A percentile compares a stretch with the other conserved stretches of the same genome.
phyloP scores from a whole-genome alignment of 495 filamentous ascomycete genomes.

The Hypoxylon perforatum region DNA sequence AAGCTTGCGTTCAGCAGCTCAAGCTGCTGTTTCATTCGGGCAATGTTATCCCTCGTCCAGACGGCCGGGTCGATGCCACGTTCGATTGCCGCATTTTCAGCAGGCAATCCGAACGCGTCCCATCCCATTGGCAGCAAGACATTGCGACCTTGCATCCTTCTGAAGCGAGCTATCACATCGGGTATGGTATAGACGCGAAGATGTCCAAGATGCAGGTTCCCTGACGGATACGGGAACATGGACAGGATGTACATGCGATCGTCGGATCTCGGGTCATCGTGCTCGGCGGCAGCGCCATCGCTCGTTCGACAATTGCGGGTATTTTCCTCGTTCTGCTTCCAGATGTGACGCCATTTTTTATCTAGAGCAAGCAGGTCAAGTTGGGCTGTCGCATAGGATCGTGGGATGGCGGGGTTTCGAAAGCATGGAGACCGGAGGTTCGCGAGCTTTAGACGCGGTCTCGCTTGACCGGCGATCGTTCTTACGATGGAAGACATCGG shows the following conservation, averaged over 20 bases:
- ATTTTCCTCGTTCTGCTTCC: conserved; percentile 29
- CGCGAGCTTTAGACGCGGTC: conserved; percentile 32
- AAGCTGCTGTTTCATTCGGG: conserved; percentile 85
- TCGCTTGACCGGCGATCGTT: conserved; percentile 35
- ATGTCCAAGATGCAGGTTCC: conserved; percentile 89
- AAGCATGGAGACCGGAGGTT: conserved; percentile 16
- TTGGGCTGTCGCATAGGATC: conserved; percentile 49
- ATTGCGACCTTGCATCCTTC: conserved; percentile 77
- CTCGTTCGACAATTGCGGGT: background rate
- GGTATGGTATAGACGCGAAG: conserved; percentile 91
- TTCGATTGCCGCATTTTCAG: conserved; percentile 95
- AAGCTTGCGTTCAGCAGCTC: conserved; percentile 78
- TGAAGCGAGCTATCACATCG: conserved; percentile 82
- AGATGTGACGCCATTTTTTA: conserved; percentile 75
- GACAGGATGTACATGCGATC: conserved; percentile 81
- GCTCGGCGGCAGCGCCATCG: background rate
- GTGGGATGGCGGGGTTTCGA: conserved; percentile 24
- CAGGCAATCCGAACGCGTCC: conserved; percentile 92
- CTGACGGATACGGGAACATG: conserved; percentile 95
- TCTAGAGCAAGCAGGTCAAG: conserved; percentile 76
- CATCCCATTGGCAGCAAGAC: conserved; percentile 92
- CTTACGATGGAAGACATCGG: conserved; percentile 40
- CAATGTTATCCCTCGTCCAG: conserved; percentile 85
- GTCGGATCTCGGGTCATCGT: conserved; percentile 14
- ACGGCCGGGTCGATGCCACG: conserved; percentile 77